Conservation (phyloP, 2,329 filamentous ascomycete genomes). For the Neonectria sp. region DNA sequence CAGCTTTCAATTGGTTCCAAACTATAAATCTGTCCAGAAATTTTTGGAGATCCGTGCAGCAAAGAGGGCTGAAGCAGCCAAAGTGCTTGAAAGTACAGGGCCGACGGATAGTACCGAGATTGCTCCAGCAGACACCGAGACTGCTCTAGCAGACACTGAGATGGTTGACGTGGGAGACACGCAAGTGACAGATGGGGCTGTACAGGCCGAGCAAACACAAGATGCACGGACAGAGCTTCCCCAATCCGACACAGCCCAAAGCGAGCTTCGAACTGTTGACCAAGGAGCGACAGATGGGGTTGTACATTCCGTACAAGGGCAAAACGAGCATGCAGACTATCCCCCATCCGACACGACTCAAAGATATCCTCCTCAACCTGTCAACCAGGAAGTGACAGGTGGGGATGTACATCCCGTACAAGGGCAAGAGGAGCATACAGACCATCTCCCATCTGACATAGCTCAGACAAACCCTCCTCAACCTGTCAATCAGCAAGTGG, state of each 20-base stretch:
- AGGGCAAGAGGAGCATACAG: neutral
- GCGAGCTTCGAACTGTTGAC: neutral
- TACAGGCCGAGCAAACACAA: neutral
- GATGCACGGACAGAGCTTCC: neutral
- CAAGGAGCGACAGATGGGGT: neutral
- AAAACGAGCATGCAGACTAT: neutral
- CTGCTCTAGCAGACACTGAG: neutral
- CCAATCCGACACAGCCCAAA: neutral
- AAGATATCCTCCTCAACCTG: neutral
- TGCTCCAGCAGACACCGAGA: neutral
- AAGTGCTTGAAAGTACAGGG: neutral
- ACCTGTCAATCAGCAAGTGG: neutral
- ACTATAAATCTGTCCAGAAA: neutral
- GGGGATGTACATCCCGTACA: neutral
- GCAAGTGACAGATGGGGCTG: neutral
- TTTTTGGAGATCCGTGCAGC: neutral
- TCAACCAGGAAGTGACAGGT: neutral
- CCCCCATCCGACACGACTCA: neutral
- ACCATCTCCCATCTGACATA: neutral
- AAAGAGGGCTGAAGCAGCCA: neutral
- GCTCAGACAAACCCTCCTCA: neutral
- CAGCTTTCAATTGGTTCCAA: neutral
- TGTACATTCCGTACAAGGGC: neutral
- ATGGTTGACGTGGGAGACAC: neutral
- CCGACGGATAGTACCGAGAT: neutral